Evolutionary conservation across 768 basidiomycete species (phyloP), one percentile per base, ranked within the genome.

Genomic region (Stropharia rugosoannulata): DNA sequence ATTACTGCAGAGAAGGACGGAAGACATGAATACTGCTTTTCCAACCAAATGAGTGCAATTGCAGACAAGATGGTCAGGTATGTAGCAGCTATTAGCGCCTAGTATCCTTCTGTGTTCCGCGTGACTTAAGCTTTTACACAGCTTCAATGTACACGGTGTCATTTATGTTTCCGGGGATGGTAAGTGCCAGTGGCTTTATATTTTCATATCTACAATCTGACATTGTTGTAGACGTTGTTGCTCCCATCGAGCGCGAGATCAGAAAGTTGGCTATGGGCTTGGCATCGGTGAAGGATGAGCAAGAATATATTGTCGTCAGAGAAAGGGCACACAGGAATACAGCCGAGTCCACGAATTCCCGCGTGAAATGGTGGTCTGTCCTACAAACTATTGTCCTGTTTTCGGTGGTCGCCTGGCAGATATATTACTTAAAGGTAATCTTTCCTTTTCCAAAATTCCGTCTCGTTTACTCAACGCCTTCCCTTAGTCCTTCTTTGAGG

Each of bases 351-450:
- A 93, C 92, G 16, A 98, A 98, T 69, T 82, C 89, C 38, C 86
- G 97, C 38, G 96, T 99, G 51, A 98, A 98, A 75, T 98, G 94
- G 94, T 99, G 97, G 97, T 95, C 94, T 2, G 87, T 99, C 58
- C 69, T 94, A 6, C 97, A 99, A 70, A 81, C 90, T 4, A 67
- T 91, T 39, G 89, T 98, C 18, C 75, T 98, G 54, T 90, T 98
- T 66, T 78, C 84, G 2, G 89, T 97, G 0, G 95, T 97, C 52
- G 95, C 83, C 42, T 98, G 95, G 95, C 97, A 99, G 73, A 83
- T 99, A 55, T 97, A 95, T 73, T 98, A 98, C 75, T 79, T 99
- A 49, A 95, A 98, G 81, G 93, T 87, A 35, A 49, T 39, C 42
- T 42, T 43, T 47, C 55, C 29, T 32, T 32, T 32, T 51, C 18